Base-by-base conservation (phyloP, 768 basidiomycete species). In the Amylocystis lapponica region DNA sequence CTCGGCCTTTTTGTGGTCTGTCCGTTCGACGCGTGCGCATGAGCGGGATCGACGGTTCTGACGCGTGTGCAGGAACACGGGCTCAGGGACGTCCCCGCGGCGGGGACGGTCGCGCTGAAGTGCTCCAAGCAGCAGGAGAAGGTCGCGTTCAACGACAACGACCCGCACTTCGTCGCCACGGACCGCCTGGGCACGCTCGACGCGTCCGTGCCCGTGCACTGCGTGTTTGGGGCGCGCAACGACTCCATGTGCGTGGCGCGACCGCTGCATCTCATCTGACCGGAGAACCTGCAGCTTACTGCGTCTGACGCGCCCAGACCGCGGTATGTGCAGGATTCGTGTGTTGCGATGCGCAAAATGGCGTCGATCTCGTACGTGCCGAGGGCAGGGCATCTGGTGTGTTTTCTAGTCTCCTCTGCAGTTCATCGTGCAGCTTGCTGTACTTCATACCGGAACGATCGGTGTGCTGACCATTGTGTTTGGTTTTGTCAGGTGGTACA, bases 121-220 rank as follows among this genome's bases (percentile, higher is more conserved):
- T 50, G 49, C 35, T 30, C 20, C 20, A 51, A 41, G 21, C 36
- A 41, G 12, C 39, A 45, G 10, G 46, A 51, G 46, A 36, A 40
- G 9, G 9, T 25, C 10, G 27, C 40, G 11, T 48, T 45, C 27
- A 4, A 16, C 22, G 36, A 45, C 5, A 35, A 26, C 36, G 50
- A 42, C 27, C 23, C 32, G 17, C 36, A 51, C 50, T 45, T 21
- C 41, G 6, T 19, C 43, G 50, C 41, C 22, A 23, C 39, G 36
- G 50, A 51, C 14, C 33, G 35, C 11, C 29, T 51, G 26, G 34
- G 13, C 14, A 16, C 36, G 25, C 46, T 51, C 32, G 39, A 41
- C 26, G 27, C 36, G 8, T 4, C 39, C 2, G 27, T 48, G 10
- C 32, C 40, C 5, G 27, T 46, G 8, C 49, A 51, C 31, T 41